phyloP scores from a whole-genome alignment of 371 early-diverging fungal genomes.

The Coemansia sp. region DNA sequence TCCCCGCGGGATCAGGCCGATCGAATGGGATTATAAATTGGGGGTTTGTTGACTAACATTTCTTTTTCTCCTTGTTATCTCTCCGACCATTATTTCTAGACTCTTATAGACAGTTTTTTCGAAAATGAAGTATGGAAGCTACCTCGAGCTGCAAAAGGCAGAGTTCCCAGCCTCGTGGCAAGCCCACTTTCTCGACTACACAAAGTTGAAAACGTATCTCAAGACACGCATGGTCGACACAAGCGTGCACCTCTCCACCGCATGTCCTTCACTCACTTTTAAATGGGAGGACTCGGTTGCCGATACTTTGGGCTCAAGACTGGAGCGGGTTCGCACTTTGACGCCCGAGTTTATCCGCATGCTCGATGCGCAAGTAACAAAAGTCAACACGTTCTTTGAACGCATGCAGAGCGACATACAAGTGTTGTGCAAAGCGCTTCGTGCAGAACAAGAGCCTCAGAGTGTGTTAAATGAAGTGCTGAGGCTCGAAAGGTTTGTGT shows the following conservation, averaged over 20 bases:
- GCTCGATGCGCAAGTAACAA: slow-evolving; percentile 63
- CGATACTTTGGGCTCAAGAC: slow-evolving; percentile 53
- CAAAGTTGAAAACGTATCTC: slow-evolving; percentile 61
- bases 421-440: slow-evolving; percentile 45
- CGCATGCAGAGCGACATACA: slow-evolving; percentile 54
- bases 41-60: no score
- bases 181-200: slow-evolving; percentile 64
- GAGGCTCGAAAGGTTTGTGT: slow-evolving; percentile 70
- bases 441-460: slow-evolving; percentile 7
- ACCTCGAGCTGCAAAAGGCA: slow-evolving; percentile 63
- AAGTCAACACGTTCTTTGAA: slow-evolving; percentile 54
- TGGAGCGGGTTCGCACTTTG: slow-evolving; percentile 53
- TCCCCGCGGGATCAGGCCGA: no score
- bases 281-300: slow-evolving; percentile 50
- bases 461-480: slow-evolving; percentile 59
- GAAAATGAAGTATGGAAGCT: slow-evolving; percentile 77
- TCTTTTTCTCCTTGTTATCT: not conserved
- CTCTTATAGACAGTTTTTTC: not conserved
- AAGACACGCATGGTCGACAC: slow-evolving; percentile 57
- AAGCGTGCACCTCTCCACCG: slow-evolving; percentile 51
- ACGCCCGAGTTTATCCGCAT: slow-evolving; percentile 62
- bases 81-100: not conserved
- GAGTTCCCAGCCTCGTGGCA: slow-evolving; percentile 64
- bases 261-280: slow-evolving; percentile 35
- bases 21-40: no score